phyloP scores from a whole-genome alignment of 805 yeast genomes.

The Lachancea thermotolerans region DNA sequence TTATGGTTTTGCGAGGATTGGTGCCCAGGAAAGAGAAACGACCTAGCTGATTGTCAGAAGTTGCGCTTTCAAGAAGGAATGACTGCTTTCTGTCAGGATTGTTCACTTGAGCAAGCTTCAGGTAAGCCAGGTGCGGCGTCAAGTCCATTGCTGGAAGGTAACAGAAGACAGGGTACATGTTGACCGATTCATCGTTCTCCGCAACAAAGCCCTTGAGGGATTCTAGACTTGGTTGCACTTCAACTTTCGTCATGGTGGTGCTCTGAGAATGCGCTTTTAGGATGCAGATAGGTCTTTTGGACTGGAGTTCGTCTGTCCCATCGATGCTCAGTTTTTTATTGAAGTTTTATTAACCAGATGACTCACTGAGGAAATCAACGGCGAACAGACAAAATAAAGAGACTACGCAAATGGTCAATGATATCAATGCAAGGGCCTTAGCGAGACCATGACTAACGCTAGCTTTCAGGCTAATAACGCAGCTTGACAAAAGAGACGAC shows the following conservation, averaged over 20 bases:
- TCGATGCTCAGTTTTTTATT: no score
- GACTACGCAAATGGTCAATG: no score
- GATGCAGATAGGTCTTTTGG: no score
- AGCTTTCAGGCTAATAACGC: no score
- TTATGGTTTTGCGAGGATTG: slow-evolving; percentile 72
- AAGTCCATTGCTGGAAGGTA: slow-evolving; percentile 68
- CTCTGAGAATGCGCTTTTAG: no score
- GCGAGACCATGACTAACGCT: no score
- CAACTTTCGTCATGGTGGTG: slow-evolving; percentile 8
- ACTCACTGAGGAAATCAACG: no score
- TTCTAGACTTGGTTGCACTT: slow-evolving; percentile 47
- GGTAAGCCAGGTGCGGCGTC: slow-evolving; percentile 86
- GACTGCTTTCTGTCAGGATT: slow-evolving; percentile 54
- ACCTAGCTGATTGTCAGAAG: slow-evolving; percentile 81
- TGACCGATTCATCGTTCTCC: slow-evolving; percentile 41
- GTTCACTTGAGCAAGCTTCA: slow-evolving; percentile 64
- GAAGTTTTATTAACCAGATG: no score
- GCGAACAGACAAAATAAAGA: no score
- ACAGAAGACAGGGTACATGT: slow-evolving; percentile 76
- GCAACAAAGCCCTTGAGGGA: slow-evolving; percentile 37
- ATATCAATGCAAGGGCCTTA: no score
- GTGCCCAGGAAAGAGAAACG: slow-evolving; percentile 89
- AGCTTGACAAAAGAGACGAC: no score
- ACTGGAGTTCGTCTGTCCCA: no score
- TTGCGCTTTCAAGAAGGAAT: slow-evolving; percentile 82